Percentiles rank a stretch among this genome's conserved stretches.
Conservation (phyloP, 306 rosid species). For the Prinsepia uniflora region DNA sequence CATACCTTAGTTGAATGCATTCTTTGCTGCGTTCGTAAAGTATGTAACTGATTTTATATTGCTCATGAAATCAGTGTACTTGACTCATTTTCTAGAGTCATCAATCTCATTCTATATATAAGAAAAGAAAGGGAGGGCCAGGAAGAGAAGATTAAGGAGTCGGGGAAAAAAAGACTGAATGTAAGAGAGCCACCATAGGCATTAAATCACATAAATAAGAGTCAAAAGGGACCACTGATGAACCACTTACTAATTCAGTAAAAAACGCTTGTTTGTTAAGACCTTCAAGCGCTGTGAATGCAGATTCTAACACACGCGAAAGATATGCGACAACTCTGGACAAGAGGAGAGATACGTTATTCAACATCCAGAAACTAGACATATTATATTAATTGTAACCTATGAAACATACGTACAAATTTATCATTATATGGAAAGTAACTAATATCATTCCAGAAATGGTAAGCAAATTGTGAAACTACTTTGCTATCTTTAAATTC, state of each 20-base stretch:
- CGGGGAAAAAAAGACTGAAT: neutral
- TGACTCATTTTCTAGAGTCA: neutral
- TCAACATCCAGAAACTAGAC: slow-evolving; percentile 21
- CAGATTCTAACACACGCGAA: slow-evolving; percentile 95
- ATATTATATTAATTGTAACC: no score
- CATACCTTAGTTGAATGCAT: neutral
- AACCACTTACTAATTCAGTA: slow-evolving; percentile 67
- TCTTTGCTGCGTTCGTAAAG: neutral
- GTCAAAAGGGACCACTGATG: slow-evolving; percentile 12
- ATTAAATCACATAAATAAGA: slow-evolving; percentile 12
- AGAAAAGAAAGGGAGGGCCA: no score
- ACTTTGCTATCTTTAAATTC: no score
- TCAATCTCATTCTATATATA: neutral
- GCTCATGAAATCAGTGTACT: neutral
- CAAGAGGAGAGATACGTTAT: slow-evolving; percentile 22
- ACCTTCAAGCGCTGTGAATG: slow-evolving; percentile 92
- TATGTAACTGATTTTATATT: neutral
- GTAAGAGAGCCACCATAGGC: neutral
- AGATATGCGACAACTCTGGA: slow-evolving; percentile 95
- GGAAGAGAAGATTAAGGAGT: no score
- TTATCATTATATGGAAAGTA: no score
- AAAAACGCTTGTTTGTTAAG: slow-evolving; percentile 97
- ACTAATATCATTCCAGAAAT: no score
- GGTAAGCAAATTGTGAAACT: no score
- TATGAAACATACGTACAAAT: no score